Evolutionary conservation across 768 basidiomycete species (phyloP).

Genomic region (Crucibulum laeve): DNA sequence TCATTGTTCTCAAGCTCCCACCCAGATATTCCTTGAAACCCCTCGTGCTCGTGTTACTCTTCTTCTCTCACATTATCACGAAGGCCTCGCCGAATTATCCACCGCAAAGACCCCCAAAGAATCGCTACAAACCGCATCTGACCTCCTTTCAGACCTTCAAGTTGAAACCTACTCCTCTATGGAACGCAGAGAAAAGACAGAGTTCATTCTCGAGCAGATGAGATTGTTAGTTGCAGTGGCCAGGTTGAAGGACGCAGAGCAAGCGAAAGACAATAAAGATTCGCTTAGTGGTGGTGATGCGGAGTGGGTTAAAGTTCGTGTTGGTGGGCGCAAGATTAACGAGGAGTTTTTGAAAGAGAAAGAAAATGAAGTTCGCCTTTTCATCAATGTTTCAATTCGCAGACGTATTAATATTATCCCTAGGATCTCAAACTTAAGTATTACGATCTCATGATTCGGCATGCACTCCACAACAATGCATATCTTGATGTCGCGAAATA

Average conservation of each 20-base stretch:
- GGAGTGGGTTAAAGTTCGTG: slow-evolving; percentile 91
- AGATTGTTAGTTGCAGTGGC: slow-evolving; percentile 78
- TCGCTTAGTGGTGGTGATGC: slow-evolving; percentile 68
- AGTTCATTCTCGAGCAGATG: slow-evolving; percentile 99
- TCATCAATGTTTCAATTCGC: neutral
- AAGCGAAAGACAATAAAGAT: slow-evolving; percentile 60
- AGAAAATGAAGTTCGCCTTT: slow-evolving; percentile 68
- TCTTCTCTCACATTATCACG: slow-evolving; percentile 80
- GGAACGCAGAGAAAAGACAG: slow-evolving; percentile 96
- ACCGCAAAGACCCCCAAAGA: slow-evolving; percentile 53
- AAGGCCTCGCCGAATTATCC: slow-evolving; percentile 51
- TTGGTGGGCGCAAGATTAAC: slow-evolving; percentile 92
- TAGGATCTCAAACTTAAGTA: slow-evolving; percentile 95
- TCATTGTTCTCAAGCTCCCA: neutral
- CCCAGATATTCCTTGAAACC: slow-evolving; percentile 93
- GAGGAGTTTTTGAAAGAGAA: slow-evolving; percentile 87
- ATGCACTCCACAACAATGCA: slow-evolving; percentile 76
- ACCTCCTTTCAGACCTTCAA: slow-evolving; percentile 90
- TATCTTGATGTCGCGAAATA: slow-evolving; percentile 95
- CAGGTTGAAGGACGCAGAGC: slow-evolving; percentile 66
- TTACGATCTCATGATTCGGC: slow-evolving; percentile 95
- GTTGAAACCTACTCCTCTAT: slow-evolving; percentile 99
- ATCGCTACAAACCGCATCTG: slow-evolving; percentile 80
- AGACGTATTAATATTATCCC: slow-evolving; percentile 5
- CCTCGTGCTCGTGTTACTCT: slow-evolving; percentile 93